These are phyloP conservation scores for Coniochaeta prunicola DNA, from an alignment of 2,329 filamentous ascomycete species.

Conservation along the genomic window DNA sequence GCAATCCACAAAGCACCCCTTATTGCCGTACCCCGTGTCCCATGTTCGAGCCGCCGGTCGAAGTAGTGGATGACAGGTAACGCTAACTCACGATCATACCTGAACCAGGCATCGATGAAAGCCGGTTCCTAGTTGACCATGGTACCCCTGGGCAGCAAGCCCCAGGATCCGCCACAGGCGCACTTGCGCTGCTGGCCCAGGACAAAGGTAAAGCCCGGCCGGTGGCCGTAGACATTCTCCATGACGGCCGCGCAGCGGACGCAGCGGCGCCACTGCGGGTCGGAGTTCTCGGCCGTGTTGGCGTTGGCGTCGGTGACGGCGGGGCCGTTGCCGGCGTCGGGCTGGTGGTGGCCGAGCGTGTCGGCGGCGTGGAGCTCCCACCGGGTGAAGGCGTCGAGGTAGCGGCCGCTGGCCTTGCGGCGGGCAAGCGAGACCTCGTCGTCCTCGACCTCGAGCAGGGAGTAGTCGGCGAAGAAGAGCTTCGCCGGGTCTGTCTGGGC, in stretches of 20 bases:
- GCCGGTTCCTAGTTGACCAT: constrained; percentile 5
- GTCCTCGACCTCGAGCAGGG: constrained; percentile 58
- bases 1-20: too few relatives aligned
- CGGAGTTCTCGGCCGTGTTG: constrained; percentile 1
- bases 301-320: constrained; percentile 21
- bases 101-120: too few relatives aligned
- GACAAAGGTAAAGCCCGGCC: constrained; percentile 46
- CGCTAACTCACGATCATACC: neutral
- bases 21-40: too few relatives aligned
- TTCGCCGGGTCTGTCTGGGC: constrained; percentile 55
- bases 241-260: constrained; percentile 59
- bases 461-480: constrained; percentile 67
- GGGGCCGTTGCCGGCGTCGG: neutral
- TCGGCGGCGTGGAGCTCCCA: constrained; percentile 33
- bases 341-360: neutral
- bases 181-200: constrained; percentile 48
- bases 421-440: constrained; percentile 40
- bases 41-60: too few relatives aligned
- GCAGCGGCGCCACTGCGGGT: constrained; percentile 37
- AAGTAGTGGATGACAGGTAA: too few relatives aligned
- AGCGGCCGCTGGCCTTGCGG: constrained; percentile 26
- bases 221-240: constrained; percentile 45
- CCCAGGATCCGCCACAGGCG: constrained; percentile 47
- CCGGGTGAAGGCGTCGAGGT: constrained; percentile 53
- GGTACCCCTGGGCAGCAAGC: constrained; percentile 25